phyloP scores from a whole-genome alignment of 495 filamentous ascomycete genomes.

The Neurospora sp. region DNA sequence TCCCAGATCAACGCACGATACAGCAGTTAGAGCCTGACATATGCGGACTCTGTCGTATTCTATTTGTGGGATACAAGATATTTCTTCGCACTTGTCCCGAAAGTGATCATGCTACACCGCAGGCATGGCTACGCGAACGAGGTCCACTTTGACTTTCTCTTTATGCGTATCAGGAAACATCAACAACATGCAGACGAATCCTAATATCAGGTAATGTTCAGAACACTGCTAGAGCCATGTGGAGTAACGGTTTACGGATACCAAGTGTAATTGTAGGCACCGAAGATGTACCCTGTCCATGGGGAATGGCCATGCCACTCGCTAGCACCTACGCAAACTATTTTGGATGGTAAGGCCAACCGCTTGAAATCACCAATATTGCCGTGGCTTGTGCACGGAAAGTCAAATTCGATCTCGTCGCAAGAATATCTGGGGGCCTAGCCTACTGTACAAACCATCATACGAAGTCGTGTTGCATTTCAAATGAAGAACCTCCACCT shows the following conservation, averaged over 20 bases:
- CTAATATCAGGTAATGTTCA: background rate
- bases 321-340: fast-evolving
- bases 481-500: background rate
- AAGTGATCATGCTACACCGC: fast-evolving
- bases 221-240: background rate
- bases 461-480: background rate
- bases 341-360: background rate
- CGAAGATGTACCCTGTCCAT: background rate
- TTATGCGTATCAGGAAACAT: too few species aligned
- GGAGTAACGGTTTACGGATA: background rate
- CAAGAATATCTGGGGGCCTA: background rate
- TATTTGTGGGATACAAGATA: background rate
- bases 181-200: background rate
- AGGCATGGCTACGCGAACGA: too few species aligned
- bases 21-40: background rate
- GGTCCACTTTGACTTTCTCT: too few species aligned
- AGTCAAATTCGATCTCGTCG: fast-evolving
- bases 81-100: background rate
- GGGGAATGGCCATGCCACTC: fast-evolving
- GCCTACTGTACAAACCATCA: background rate
- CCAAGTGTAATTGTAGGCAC: background rate
- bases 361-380: too few species aligned
- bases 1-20: too few species aligned
- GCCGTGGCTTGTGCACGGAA: background rate
- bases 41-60: background rate